Percentiles rank a stretch among this genome's conserved stretches.
phyloP scores from a whole-genome alignment of 2,329 filamentous ascomycete genomes.

The Aspergillus sp. region DNA sequence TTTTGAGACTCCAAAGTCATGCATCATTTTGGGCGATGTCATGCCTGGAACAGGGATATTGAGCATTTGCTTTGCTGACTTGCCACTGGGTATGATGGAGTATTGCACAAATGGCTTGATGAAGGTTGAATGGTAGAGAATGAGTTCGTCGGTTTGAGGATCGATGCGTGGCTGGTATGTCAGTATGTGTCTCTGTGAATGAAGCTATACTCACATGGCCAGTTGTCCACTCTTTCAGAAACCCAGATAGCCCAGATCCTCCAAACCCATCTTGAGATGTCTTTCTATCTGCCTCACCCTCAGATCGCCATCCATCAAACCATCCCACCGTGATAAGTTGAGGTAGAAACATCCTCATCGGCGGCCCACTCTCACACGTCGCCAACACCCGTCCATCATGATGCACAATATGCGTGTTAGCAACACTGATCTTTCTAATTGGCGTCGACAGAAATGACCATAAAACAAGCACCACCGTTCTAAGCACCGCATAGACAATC shows the following conservation, averaged over 20 bases:
- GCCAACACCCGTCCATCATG: conserved; percentile 66
- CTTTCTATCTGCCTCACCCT: conserved; percentile 27
- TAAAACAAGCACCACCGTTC: conserved; percentile 45
- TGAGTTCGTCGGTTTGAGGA: conserved; percentile 58
- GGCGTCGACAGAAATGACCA: conserved; percentile 48
- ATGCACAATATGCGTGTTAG: conserved; percentile 63
- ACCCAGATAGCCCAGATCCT: conserved; percentile 29
- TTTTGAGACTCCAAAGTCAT: conserved; percentile 66
- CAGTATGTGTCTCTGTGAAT: not conserved
- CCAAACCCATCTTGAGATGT: conserved; percentile 1
- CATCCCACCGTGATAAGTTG: conserved; percentile 64
- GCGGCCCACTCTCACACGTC: conserved; percentile 67
- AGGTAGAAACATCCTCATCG: conserved; percentile 61
- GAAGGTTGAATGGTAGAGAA: conserved; percentile 65
- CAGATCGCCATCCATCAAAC: conserved; percentile 58
- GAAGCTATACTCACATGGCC: conserved; percentile 6
- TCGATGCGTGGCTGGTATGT: conserved; percentile 59
- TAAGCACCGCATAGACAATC: not conserved
- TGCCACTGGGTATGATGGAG: conserved; percentile 49
- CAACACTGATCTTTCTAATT: conserved; percentile 66
- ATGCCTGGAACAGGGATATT: conserved; percentile 58
- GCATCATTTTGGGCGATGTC: conserved; percentile 66
- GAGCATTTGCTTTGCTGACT: conserved; percentile 24
- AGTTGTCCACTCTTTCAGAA: conserved; percentile 9
- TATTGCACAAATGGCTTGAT: conserved; percentile 63